Base-by-base conservation (phyloP, 805 yeast genomes). In the Debaryomyces hansenii region DNA sequence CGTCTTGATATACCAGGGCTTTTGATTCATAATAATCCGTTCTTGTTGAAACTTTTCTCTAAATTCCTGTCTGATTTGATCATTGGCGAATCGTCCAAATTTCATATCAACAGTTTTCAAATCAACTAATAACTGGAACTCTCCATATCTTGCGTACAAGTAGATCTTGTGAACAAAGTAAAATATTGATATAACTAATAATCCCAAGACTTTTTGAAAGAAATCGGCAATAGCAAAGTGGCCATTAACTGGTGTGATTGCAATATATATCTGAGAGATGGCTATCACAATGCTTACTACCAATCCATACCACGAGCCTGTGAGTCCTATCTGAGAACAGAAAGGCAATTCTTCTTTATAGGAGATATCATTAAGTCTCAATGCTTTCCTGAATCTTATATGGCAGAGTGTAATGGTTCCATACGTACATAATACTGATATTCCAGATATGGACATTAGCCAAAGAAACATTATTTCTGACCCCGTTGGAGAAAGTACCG, bases 161-260 rank as follows among this genome's bases (percentile, higher is more conserved):
- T 70, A 79, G 20, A 78, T 29, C 69, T 82, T 83, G 65, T 79
- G 83, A 16, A 69, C 74, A 28, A 79, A 15, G 62, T 78, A 83
- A 58, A 72, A 77, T 11, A 62, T 72, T 4, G 66, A 6, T 34
- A 76, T 64, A 33, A 77, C 73, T 20, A 63, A 65, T 5, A 66
- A 67, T 36, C 85, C 83, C 41, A 83, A 63, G 59, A 81, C 83
- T 43, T 70, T 66, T 63, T 73, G 67, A 72, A 83, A 82, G 64
- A 83, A 83, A 43, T 61, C 63, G 28, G 60, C 55, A 44, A 69
- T 71, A 48, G 67, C 63, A 11, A 64, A 60, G 28, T 55, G 52
- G 12, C 50, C 56, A 11, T 53, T 55, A 5, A 58, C 58, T n/a
- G 63, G 62, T 47, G 72, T 72, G 60, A 63, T 66, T 36, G 74